These are phyloP conservation scores for Erigeron canadensis DNA, from an alignment of 129 eudicot species.

Conservation along the genomic window DNA sequence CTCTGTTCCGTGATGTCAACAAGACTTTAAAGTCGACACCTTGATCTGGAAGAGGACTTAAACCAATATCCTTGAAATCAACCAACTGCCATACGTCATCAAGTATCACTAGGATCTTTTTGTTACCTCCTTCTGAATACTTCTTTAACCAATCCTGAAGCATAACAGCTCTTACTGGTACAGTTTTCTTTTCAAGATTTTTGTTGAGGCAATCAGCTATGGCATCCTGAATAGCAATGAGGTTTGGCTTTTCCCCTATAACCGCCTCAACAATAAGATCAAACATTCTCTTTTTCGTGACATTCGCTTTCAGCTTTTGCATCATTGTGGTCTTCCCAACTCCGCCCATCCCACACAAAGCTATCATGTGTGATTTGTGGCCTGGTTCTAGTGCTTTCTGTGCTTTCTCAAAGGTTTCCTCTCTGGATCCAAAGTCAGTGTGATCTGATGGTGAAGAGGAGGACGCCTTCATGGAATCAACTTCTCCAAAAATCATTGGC, in stretches of 20 bases:
- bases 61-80: constrained; percentile 2
- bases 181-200: not conserved
- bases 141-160: not conserved
- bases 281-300: not conserved
- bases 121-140: not conserved
- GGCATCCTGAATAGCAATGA: not conserved
- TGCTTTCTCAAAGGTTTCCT: too few relatives aligned
- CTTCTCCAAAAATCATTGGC: too few relatives aligned
- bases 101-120: not conserved
- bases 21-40: not conserved
- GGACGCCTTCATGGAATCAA: too few relatives aligned
- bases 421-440: too few relatives aligned
- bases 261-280: not conserved
- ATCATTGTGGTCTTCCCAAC: too few relatives aligned
- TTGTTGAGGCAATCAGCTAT: not conserved
- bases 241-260: not conserved
- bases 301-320: not conserved
- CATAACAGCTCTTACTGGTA: not conserved
- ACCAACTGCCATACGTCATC: constrained; percentile 13
- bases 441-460: too few relatives aligned
- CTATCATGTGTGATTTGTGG: too few relatives aligned
- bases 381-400: too few relatives aligned
- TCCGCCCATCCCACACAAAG: too few relatives aligned
- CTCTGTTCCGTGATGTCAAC: not conserved
- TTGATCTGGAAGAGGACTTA: constrained; percentile 14